phyloP scores from a whole-genome alignment of 768 basidiomycete species.

The Tulasnella sp. region DNA sequence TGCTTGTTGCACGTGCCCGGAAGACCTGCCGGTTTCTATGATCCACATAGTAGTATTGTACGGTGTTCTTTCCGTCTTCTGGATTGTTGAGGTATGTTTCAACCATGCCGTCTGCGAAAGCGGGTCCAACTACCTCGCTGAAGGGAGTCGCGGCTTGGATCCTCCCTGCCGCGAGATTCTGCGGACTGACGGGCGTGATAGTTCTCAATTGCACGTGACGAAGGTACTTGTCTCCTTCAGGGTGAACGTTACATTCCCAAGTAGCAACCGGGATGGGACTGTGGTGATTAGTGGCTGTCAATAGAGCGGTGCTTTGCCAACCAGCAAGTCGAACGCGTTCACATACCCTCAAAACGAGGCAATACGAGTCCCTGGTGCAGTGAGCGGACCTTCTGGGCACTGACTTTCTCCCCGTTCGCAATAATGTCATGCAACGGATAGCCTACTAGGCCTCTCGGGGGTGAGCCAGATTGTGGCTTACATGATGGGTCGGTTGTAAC shows the following conservation, averaged over 20 bases:
- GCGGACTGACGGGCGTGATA: not conserved
- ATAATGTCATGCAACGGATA: too few species aligned
- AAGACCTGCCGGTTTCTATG: not conserved
- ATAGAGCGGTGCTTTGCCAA: too few species aligned
- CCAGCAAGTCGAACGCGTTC: not conserved
- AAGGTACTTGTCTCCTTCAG: not conserved
- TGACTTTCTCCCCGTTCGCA: not conserved
- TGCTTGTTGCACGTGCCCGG: not conserved
- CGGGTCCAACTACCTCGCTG: not conserved
- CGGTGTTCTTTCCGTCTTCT: not conserved
- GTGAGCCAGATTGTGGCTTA: too few species aligned
- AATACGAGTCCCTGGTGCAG: not conserved
- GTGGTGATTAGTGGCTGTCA: too few species aligned
- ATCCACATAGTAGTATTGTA: not conserved
- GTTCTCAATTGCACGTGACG: not conserved
- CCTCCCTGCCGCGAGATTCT: not conserved
- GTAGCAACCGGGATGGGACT: not conserved
- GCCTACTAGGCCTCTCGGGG: too few species aligned
- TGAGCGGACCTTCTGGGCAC: not conserved
- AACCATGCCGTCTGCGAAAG: not conserved
- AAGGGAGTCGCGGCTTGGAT: not conserved
- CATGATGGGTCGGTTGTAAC: too few species aligned
- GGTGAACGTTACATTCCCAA: not conserved
- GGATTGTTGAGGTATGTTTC: not conserved
- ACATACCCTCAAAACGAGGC: not conserved